Base-by-base conservation (phyloP, 106 monocot genomes). In the Dendrobium huoshanense region DNA sequence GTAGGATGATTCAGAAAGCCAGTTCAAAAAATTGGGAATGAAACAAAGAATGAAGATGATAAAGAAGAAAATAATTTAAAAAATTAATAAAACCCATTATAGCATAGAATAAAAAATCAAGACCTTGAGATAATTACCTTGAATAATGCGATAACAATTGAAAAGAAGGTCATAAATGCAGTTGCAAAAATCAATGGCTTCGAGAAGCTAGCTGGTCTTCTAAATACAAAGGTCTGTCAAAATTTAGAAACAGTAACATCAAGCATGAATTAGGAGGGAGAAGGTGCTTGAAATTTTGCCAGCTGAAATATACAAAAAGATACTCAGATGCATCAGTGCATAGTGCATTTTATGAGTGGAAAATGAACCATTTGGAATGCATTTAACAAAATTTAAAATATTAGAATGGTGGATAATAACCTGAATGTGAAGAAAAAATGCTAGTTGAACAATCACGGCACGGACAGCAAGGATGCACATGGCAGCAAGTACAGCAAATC, bases 121-220 rank as follows among this genome's bases (percentile, higher is more conserved):
- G 1, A 43, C 43, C 16, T 73, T 75, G 48, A 45, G 61, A 49
- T 44, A 43, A 76, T 85, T 87, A 99, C 99, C 95, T 99, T 99
- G 83, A 99, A 99, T 48, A 99, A 80, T 78, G 99, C 99, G 77
- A 95, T 99, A 75, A 99, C 99, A 82, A 99, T 90, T 61, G 99
- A 99, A 80, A 99, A 99, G 95, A 99, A 99, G 77, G 86, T 91
- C 99, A 99, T 99, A 75, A 99, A 99, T 67, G 91, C 93, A 73
- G 95, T 95, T 79, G 99, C 99, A 84, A 99, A 99, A 83, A 95
- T 91, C 86, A 95, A 80, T 25, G 99, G 91, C 88, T 87, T 99
- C 17, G 95, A 84, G 65, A 95, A 87, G 59, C 40, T 86, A 67
- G 85, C 80, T 61, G 89, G 87, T 81, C 95, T 92, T 82, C 86